Evolutionary conservation across 169 alveolate genomes (phyloP).

Genomic region (Theileria equi): DNA sequence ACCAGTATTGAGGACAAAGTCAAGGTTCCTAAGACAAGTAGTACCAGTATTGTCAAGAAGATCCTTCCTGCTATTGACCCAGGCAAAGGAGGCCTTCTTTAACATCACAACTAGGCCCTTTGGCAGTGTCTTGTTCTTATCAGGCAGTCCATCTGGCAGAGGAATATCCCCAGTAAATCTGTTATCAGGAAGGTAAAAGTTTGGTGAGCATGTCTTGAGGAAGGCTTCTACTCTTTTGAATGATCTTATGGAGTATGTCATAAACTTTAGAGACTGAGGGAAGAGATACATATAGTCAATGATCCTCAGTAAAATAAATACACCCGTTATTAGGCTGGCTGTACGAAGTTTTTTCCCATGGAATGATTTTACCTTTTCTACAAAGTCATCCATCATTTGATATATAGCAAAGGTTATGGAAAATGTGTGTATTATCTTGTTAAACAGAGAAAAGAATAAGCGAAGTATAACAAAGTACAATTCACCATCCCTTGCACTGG

Average conservation of each 20-base stretch:
- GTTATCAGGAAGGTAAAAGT: slow-evolving; percentile 18
- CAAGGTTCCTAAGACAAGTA: not conserved
- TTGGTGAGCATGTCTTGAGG: slow-evolving; percentile 29
- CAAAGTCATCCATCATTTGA: slow-evolving; percentile 13
- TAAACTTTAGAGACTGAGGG: slow-evolving; percentile 4
- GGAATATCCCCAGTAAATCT: not conserved
- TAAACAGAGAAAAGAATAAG: slow-evolving; percentile 3
- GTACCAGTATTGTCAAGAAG: not conserved
- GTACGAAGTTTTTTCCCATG: not conserved
- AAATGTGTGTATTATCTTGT: not conserved
- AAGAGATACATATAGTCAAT: slow-evolving; percentile 8
- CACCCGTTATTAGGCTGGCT: not conserved
- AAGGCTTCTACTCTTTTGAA: slow-evolving; percentile 14
- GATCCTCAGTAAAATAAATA: not conserved
- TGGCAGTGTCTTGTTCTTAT: not conserved
- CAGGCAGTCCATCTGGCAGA: not conserved
- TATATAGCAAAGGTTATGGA: not conserved
- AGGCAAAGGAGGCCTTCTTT: slow-evolving; percentile 39
- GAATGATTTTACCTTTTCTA: too few relatives aligned
- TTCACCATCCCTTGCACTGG: slow-evolving; percentile 23
- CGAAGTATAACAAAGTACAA: slow-evolving; percentile 22
- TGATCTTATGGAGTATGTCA: slow-evolving; percentile 11
- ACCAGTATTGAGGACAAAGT: slow-evolving; percentile 33
- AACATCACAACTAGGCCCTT: slow-evolving; percentile 11
- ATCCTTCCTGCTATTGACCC: slow-evolving; percentile 14